Conservation (phyloP, 257 asterid genomes). For the Lithospermum erythrorhizon region DNA sequence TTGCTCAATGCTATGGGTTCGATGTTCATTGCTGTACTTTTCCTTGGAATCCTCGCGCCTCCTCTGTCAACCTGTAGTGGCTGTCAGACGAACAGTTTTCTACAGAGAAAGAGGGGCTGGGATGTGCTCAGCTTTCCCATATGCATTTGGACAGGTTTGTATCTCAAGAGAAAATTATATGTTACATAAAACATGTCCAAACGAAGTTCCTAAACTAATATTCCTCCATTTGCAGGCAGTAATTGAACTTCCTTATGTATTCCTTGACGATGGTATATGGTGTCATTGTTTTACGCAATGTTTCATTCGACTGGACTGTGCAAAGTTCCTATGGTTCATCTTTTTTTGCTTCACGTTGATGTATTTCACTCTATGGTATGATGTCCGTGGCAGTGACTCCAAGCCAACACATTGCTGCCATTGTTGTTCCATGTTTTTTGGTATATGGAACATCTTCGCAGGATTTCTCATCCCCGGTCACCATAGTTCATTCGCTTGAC, state of each 20-base stretch:
- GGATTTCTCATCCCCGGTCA: conserved; percentile 67
- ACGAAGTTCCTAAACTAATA: background rate
- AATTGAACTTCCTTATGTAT: conserved; percentile 62
- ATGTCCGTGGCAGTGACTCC: conserved; percentile 81
- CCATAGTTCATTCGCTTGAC: conserved; percentile 37
- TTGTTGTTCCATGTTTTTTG: conserved; percentile 46
- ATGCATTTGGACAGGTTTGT: conserved; percentile 69
- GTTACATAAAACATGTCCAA: background rate
- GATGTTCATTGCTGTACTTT: conserved; percentile 58
- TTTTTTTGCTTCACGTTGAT: conserved; percentile 63
- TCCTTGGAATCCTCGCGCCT: conserved; percentile 56
- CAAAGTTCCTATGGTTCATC: conserved; percentile 63
- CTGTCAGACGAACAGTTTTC: conserved; percentile 66
- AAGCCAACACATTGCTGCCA: conserved; percentile 57
- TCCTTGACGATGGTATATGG: conserved; percentile 51
- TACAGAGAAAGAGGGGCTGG: conserved; percentile 91
- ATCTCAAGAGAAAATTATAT: background rate
- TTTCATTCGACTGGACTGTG: conserved; percentile 62
- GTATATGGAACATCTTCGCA: conserved; percentile 63
- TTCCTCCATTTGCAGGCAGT: conserved; percentile 27
- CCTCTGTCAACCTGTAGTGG: conserved; percentile 77
- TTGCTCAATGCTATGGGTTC: conserved; percentile 78
- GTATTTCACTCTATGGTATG: conserved; percentile 84
- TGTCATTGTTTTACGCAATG: conserved; percentile 58
- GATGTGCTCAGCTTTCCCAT: conserved; percentile 78